Base-by-base conservation (phyloP, 2,329 filamentous ascomycete species). In the Huntiella omanensis region DNA sequence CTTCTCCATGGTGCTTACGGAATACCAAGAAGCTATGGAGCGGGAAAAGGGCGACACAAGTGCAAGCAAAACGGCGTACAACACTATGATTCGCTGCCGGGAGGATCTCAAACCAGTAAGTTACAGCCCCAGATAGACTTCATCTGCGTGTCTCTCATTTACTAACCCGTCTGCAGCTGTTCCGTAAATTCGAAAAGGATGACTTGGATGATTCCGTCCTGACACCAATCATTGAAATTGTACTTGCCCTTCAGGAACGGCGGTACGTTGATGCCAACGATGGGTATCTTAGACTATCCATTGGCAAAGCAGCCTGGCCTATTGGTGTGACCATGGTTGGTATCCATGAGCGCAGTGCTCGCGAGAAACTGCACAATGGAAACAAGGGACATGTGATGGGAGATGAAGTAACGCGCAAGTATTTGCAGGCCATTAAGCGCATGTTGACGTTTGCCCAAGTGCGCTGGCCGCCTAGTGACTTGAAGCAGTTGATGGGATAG, bases 261-360 rank as follows among this genome's bases (percentile, higher is more conserved):
- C 76, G 84, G 52, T 98, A 98, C 58, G 88, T 98, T 40, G 83
- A 95, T 62, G 91, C 91, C 33, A 96, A 96, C 59, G 84, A 98
- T 59, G 87, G 85, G 0, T 98, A 98, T 61, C 67, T 98, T 50
- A 73, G 84, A 45, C 68, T 98, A 46, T 93, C 84, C 59, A 98
- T 98, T 57, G 86, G 86, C 53, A 94, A 94, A 65, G 87, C 86
- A 54, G 91, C 91, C 12, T 98, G 91, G 91, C 91, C 91, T 17
- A 98, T 98, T 57, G 91, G 91, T 63, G 91, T 98, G 35, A 98
- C 91, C 60, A 98, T 96, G 91, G 91, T 98, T 57, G 91, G 91
- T 69, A 98, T 98, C 55, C 91, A 98, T 73, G 91, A 96, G 68
- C 77, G 91, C 58, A 91, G 82, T 54, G 88, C 91, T 15, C 75